A percentile compares a stretch with the other conserved stretches of the same genome.
These are phyloP conservation scores for Quercus variabilis DNA, from an alignment of 306 rosid genomes.

Conservation along the genomic window DNA sequence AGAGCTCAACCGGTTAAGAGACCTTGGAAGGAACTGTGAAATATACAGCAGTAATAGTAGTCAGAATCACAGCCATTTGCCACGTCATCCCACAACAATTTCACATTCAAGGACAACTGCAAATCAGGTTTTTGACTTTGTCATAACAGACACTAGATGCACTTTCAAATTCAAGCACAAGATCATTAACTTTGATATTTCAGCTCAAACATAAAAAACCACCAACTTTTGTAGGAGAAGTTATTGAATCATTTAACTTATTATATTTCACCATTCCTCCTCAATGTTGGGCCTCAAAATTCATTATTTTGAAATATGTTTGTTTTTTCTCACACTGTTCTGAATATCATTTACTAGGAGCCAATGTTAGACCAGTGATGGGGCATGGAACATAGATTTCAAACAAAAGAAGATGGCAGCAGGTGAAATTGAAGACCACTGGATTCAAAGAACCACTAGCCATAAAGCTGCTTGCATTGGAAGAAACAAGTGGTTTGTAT, in stretches of 20 bases:
- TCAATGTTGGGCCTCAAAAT: too few relatives aligned
- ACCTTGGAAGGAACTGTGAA: conserved; percentile 32
- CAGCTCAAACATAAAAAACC: too few relatives aligned
- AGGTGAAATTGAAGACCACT: conserved; percentile 7
- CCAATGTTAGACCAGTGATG: not conserved
- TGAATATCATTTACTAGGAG: conserved; percentile 17
- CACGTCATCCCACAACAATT: conserved; percentile 30
- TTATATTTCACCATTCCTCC: too few relatives aligned
- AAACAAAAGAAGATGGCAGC: conserved; percentile 10
- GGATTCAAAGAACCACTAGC: not conserved
- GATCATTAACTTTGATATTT: not conserved
- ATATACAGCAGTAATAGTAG: not conserved
- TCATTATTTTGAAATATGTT: not conserved
- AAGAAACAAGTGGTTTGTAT: not conserved
- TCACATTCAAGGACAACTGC: conserved; percentile 9
- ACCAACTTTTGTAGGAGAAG: too few relatives aligned
- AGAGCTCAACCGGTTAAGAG: conserved; percentile 72
- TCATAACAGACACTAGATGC: conserved; percentile 3
- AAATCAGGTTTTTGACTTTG: conserved; percentile 31
- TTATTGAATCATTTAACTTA: not conserved
- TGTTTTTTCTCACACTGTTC: not conserved
- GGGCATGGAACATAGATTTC: not conserved
- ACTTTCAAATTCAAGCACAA: conserved; percentile 5
- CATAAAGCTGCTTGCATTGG: not conserved
- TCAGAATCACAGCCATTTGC: not conserved